A percentile compares a stretch with the other conserved stretches of the same genome.
Conservation (phyloP, 2,329 filamentous ascomycete species). For the Xylaria digitata region DNA sequence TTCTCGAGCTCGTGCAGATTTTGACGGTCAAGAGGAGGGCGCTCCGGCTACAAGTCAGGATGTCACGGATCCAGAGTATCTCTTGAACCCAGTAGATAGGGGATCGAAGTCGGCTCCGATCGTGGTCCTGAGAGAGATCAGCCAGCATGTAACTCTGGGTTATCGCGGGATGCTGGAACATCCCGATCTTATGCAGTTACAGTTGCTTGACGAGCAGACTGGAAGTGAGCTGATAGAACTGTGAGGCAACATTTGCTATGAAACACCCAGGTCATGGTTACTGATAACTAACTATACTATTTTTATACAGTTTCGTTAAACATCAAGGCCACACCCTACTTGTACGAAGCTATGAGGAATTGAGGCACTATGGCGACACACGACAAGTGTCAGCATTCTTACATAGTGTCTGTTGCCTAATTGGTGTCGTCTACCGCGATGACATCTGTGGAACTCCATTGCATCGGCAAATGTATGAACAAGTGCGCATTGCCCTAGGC, state of each 20-base stretch:
- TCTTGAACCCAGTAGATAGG: constrained; percentile 48
- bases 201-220: constrained; percentile 48
- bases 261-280: neutral
- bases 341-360: constrained; percentile 44
- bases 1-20: constrained; percentile 21
- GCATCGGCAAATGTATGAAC: constrained; percentile 55
- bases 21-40: constrained; percentile 24
- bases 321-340: constrained; percentile 48
- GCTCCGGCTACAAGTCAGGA: constrained; percentile 35
- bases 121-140: constrained; percentile 50
- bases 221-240: constrained; percentile 48
- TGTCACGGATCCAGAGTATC: constrained; percentile 42
- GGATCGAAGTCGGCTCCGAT: constrained; percentile 49
- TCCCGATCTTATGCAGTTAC: constrained; percentile 48
- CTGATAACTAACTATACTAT: neutral
- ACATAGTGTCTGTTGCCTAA: constrained; percentile 55
- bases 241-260: constrained; percentile 39
- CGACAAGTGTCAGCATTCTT: constrained; percentile 54
- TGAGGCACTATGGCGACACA: constrained; percentile 50
- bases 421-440: constrained; percentile 52
- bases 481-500: constrained; percentile 53
- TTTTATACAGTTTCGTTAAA: constrained; percentile 43
- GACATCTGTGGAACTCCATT: constrained; percentile 48
- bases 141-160: constrained; percentile 46
- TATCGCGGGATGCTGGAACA: constrained; percentile 46